Base-by-base conservation (phyloP, 2,329 filamentous ascomycete species). In the Hymenoscyphus albidus region DNA sequence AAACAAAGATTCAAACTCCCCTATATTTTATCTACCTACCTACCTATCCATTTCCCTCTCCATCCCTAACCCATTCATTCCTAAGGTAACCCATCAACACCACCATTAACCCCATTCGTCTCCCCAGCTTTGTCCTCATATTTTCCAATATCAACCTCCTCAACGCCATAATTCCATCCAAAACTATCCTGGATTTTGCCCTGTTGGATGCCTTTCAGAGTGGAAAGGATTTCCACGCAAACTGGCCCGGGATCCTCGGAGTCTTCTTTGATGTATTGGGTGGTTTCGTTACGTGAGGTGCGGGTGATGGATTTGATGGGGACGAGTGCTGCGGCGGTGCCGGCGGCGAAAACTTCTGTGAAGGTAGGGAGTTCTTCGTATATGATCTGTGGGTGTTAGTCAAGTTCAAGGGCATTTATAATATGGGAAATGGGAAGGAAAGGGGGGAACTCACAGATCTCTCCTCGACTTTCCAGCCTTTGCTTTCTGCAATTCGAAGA, bases 221-320 rank as follows among this genome's bases (percentile, higher is more conserved):
- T 88, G 31, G 82, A 81, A 64, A 97, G 79, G 48, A 98, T 82
- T 79, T 89, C 88, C 32, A 87, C 74, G 76, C 88, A 93, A 18
- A 90, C 80, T 39, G 89, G 86, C 0, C 93, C 93, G 0, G 91
- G 87, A 64, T 93, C 89, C 63, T 90, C 84, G 62, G 84, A 80
- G 18, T 80, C 73, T 4, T 79, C 80, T 5, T 81, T 72, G 54
- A 88, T 82, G 70, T 85, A 89, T 2, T 79, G 81, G 60, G 85
- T 79, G 32, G 79, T 83, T 75, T 88, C 84, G 27, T 74, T 74
- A 57, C 74, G 60, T 18, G 78, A 77, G 31, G 81, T 84, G 72
- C 93, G 87, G 2, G 91, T 95, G 76, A 98, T 96, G 70, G 91
- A 95, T 67, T 90, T 90, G 77, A 97, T 95, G 1, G 94, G 94